Conservation (phyloP, 257 asterid species). For the Datura wrightii region DNA sequence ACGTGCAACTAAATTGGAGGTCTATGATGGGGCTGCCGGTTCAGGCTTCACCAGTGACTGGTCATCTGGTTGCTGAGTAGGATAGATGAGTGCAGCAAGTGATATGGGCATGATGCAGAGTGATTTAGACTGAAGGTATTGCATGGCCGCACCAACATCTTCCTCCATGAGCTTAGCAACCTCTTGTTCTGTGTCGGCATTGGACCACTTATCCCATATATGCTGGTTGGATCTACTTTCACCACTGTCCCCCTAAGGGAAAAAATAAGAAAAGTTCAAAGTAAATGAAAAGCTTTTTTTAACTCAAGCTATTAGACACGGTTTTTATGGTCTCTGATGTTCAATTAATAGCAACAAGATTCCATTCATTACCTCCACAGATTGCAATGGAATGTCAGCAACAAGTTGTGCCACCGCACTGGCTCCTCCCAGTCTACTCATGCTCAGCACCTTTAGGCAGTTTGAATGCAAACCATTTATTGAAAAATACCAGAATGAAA, state of each 20-base stretch:
- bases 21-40: conserved; percentile 65
- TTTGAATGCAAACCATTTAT: neutral
- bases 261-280: conserved; percentile 6
- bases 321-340: neutral
- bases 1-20: conserved; percentile 38
- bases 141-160: conserved; percentile 88
- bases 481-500: neutral
- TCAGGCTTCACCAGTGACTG: conserved; percentile 63
- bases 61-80: conserved; percentile 57
- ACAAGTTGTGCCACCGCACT: conserved; percentile 92
- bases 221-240: conserved; percentile 62
- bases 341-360: neutral
- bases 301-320: neutral
- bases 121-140: conserved; percentile 79
- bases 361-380: conserved; percentile 64
- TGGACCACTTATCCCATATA: conserved; percentile 91
- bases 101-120: conserved; percentile 94
- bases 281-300: neutral
- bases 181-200: conserved; percentile 74
- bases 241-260: conserved; percentile 53
- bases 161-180: conserved; percentile 90
- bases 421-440: conserved; percentile 92
- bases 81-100: conserved; percentile 84
- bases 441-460: conserved; percentile 69
- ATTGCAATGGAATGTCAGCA: conserved; percentile 73